Evolutionary conservation across 139 green algal species (phyloP).

Genomic region (Coelastrella sp.): DNA sequence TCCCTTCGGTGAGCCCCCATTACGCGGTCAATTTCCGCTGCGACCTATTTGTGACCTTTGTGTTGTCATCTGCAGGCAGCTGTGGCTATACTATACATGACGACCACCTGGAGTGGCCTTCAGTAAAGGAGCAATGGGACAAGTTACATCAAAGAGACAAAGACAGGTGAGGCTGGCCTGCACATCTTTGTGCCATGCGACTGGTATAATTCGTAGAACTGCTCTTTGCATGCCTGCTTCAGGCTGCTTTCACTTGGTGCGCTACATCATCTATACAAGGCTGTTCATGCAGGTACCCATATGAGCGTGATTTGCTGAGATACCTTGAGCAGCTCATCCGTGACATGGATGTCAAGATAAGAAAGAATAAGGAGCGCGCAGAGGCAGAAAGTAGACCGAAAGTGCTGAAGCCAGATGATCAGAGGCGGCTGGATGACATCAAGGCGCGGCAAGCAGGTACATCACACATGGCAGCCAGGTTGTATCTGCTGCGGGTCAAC

Average conservation of each 20-base stretch:
- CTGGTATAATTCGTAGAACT: not conserved
- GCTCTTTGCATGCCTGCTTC: not conserved
- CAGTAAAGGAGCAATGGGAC: constrained; percentile 72
- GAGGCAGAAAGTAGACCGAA: constrained; percentile 73
- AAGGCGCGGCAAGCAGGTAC: constrained; percentile 48
- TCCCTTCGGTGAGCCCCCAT: not conserved
- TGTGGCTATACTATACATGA: constrained; percentile 83
- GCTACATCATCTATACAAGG: not conserved
- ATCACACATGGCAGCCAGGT: not conserved
- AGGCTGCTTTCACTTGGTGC: not conserved
- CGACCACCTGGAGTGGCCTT: constrained; percentile 81
- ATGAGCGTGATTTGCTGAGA: constrained; percentile 77
- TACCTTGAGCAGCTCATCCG: constrained; percentile 78
- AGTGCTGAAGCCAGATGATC: constrained; percentile 68
- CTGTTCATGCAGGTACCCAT: constrained; percentile 64
- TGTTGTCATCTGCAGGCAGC: constrained; percentile 59
- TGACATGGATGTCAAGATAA: constrained; percentile 91
- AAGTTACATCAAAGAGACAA: constrained; percentile 71
- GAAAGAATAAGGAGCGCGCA: constrained; percentile 79
- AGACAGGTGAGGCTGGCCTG: constrained; percentile 57
- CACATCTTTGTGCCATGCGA: too few relatives aligned
- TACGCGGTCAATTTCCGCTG: not conserved
- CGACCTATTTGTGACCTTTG: not conserved
- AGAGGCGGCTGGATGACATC: constrained; percentile 70
- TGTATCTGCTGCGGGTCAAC: too few relatives aligned